Evolutionary conservation across 345 rosid species (phyloP).

Genomic region (Salix exigua): DNA sequence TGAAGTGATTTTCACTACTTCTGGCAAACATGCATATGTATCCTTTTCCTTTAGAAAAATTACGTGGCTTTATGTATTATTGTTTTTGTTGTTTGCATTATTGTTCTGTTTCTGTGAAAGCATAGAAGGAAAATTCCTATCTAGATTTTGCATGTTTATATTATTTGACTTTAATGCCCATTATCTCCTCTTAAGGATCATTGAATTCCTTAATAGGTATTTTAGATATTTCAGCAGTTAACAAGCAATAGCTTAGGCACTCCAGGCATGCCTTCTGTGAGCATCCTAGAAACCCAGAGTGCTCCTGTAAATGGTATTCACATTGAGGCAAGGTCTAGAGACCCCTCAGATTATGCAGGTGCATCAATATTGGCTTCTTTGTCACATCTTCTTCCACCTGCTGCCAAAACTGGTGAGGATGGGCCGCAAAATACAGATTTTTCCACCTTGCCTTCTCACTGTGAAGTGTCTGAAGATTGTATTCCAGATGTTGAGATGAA

Average conservation of each 20-base stretch:
- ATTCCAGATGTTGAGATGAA: constrained; percentile 66
- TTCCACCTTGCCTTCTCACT: constrained; percentile 51
- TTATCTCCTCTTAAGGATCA: neutral
- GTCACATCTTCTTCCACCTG: constrained; percentile 62
- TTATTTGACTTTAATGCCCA: constrained; percentile 15
- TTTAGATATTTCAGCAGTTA: constrained; percentile 84
- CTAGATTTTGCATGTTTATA: neutral
- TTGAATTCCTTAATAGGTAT: constrained; percentile 43
- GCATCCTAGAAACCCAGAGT: constrained; percentile 70
- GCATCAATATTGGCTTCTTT: constrained; percentile 90
- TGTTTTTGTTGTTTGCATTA: neutral
- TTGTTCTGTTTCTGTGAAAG: neutral
- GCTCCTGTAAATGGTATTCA: constrained; percentile 66
- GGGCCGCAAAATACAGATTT: constrained; percentile 54
- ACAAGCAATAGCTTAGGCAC: constrained; percentile 57
- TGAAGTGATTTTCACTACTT: constrained; percentile 68
- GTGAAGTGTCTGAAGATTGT: constrained; percentile 37
- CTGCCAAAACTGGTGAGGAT: constrained; percentile 48
- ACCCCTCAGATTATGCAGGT: constrained; percentile 77
- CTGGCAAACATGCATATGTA: constrained; percentile 91
- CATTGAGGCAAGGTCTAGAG: constrained; percentile 78
- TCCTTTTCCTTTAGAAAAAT: constrained; percentile 40
- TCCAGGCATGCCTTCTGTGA: constrained; percentile 53
- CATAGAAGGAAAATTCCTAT: neutral
- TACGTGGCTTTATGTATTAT: neutral